Percentiles rank a stretch among this genome's conserved stretches.
Conservation (phyloP, 2,329 filamentous ascomycete species). For the Byssochlamys sp. region DNA sequence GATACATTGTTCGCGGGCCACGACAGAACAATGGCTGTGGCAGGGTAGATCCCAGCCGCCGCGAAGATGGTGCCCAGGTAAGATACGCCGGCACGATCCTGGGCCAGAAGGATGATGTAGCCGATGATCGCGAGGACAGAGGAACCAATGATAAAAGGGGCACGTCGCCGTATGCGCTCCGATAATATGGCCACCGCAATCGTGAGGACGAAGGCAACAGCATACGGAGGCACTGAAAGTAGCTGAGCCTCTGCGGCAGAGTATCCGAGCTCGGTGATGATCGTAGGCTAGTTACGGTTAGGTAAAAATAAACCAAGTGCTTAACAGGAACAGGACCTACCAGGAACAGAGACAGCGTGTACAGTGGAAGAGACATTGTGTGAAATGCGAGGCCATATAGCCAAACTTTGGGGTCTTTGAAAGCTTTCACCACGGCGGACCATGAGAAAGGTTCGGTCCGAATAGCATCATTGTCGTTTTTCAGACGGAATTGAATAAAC, state of each 20-base stretch:
- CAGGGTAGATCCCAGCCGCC: constrained; percentile 58
- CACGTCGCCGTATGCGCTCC: constrained; percentile 49
- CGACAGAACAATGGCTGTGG: constrained; percentile 52
- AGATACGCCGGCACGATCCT: constrained; percentile 46
- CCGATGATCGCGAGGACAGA: constrained; percentile 51
- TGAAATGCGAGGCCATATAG: constrained; percentile 64
- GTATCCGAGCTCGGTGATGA: constrained; percentile 36
- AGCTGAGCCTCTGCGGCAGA: constrained; percentile 39
- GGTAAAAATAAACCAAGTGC: not conserved
- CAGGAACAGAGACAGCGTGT: constrained; percentile 31
- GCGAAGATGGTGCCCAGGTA: constrained; percentile 56
- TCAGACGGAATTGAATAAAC: constrained; percentile 54
- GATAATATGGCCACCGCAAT: constrained; percentile 51
- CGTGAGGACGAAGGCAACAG: constrained; percentile 52
- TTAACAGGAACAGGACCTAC: constrained; percentile 8
- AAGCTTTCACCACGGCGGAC: constrained; percentile 53
- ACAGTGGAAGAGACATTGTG: constrained; percentile 55
- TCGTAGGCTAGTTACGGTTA: constrained; percentile 23
- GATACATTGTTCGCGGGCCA: constrained; percentile 66
- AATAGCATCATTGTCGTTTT: constrained; percentile 59
- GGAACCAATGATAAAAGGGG: constrained; percentile 54
- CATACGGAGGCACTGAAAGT: constrained; percentile 56
- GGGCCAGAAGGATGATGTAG: constrained; percentile 52
- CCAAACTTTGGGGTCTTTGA: constrained; percentile 62
- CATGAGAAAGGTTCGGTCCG: constrained; percentile 60